Percentiles rank a stretch among this genome's conserved stretches.
phyloP scores from a whole-genome alignment of 306 rosid species.

The Inga laurina region DNA sequence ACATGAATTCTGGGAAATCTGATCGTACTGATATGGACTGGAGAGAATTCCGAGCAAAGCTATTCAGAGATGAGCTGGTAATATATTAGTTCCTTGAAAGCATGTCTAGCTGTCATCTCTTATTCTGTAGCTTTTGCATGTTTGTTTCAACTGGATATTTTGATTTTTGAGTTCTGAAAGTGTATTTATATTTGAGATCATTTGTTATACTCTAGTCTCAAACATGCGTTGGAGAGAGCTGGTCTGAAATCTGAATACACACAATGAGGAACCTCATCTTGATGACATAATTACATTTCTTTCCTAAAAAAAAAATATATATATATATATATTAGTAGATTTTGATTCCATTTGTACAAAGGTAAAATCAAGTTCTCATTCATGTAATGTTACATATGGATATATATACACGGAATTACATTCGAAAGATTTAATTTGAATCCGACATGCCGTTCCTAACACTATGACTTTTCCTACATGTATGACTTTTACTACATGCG shows the following conservation, averaged over 20 bases:
- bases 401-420: no score
- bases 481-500: no score
- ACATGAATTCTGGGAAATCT: slow-evolving; percentile 52
- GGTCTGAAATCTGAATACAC: neutral
- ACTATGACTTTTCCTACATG: no score
- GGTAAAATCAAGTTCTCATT: no score
- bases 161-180: slow-evolving; percentile 15
- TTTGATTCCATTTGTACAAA: neutral
- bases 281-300: neutral
- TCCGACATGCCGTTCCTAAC: no score
- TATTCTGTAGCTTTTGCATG: slow-evolving; percentile 1
- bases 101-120: slow-evolving; percentile 10
- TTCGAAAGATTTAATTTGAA: no score
- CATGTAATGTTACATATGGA: no score
- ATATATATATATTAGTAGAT: neutral
- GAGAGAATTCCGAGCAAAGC: slow-evolving; percentile 96
- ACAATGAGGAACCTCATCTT: neutral
- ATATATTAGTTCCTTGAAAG: slow-evolving; percentile 33
- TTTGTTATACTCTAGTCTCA: neutral
- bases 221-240: neutral
- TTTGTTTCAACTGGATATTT: slow-evolving; percentile 19
- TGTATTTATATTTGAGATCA: neutral
- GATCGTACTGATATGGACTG: slow-evolving; percentile 61
- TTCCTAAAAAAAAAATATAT: neutral
- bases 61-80: slow-evolving; percentile 81